Evolutionary conservation across 306 rosid genomes (phyloP), one percentile per base, ranked within the genome.

Genomic region (Echinosophora koreensis): DNA sequence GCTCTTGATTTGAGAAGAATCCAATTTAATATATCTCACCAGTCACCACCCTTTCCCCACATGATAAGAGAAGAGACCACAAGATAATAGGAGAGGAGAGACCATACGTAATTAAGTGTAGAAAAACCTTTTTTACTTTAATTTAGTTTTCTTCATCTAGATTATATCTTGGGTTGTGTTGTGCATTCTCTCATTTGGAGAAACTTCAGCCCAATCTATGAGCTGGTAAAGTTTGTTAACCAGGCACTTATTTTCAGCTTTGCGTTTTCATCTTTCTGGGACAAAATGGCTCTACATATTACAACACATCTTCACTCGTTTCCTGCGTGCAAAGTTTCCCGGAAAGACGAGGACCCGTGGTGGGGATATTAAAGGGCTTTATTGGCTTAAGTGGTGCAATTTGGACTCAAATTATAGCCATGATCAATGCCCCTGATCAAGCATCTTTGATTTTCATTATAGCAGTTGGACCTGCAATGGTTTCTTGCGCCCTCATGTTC

Each of bases 261-360:
- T 91, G 95, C 74, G 8, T 88, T 62, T 79, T 77, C 16, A 82
- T 91, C 71, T 89, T 85, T 17, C 77, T 91, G 68, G 98, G 97
- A 71, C 88, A 93, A 66, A 93, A 91, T 44, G 95, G 95, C 22
- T 86, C 87, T 69, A 93, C 97, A 18, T 93, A 86, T 84, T 93
- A 91, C 85, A 93, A 90, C 83, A 90, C 98, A 1, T 93, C 90
- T 1, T 79, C 90, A 3, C 78, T 93, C 0, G 87, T 91, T 54
- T 88, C 97, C 0, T 82, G 97, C 15, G 91, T 93, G 71, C 90
- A 87, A 66, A 93, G 87, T 55, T 93, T 93, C 76, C 98, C 97
- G 0, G 86, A 85, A 47, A 88, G 76, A 55, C 82, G 97, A 8
- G 98, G 97, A 6, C 90, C 89, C 1, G 83, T 93, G 39, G 87